Percentiles rank a stretch among this genome's conserved stretches.
phyloP scores from a whole-genome alignment of 176 grass and related monocot species.

The Musa acuminata region DNA sequence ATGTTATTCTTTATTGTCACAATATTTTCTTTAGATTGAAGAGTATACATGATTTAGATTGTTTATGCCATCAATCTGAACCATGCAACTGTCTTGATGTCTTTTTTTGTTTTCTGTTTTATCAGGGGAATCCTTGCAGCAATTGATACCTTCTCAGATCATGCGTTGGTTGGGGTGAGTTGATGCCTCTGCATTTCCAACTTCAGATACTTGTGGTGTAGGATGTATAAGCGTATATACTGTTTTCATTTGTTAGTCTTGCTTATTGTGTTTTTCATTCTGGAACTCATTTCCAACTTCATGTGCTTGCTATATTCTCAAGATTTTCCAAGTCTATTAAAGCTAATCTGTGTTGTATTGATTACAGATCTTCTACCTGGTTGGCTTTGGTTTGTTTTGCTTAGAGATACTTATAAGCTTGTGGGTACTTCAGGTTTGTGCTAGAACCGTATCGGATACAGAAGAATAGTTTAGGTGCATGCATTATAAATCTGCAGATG shows the following conservation, averaged over 20 bases:
- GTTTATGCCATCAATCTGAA: too few species aligned
- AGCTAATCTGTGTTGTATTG: constrained; percentile 18
- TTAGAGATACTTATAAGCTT: constrained; percentile 71
- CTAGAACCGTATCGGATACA: constrained; percentile 1
- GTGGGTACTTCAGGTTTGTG: constrained; percentile 82
- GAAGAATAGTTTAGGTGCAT: not conserved
- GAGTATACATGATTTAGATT: too few species aligned
- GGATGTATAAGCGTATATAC: not conserved
- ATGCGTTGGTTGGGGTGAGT: constrained; percentile 55
- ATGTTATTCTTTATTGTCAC: too few species aligned
- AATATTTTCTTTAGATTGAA: too few species aligned
- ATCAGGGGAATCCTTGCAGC: constrained; percentile 68
- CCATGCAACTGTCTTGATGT: not conserved
- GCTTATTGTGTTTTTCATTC: not conserved
- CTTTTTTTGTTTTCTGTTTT: constrained; percentile 24
- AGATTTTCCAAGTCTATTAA: not conserved
- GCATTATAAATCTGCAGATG: not conserved
- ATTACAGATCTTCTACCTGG: constrained; percentile 57
- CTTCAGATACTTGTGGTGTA: not conserved
- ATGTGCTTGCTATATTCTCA: not conserved
- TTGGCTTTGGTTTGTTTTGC: constrained; percentile 66
- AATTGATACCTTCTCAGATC: constrained; percentile 51
- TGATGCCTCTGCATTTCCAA: not conserved
- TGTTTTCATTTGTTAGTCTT: not conserved
- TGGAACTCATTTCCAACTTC: not conserved